Percentiles rank a stretch among this genome's conserved stretches.
Conservation (phyloP, 495 filamentous ascomycete species). For the Aspergillus coremiiformis region DNA sequence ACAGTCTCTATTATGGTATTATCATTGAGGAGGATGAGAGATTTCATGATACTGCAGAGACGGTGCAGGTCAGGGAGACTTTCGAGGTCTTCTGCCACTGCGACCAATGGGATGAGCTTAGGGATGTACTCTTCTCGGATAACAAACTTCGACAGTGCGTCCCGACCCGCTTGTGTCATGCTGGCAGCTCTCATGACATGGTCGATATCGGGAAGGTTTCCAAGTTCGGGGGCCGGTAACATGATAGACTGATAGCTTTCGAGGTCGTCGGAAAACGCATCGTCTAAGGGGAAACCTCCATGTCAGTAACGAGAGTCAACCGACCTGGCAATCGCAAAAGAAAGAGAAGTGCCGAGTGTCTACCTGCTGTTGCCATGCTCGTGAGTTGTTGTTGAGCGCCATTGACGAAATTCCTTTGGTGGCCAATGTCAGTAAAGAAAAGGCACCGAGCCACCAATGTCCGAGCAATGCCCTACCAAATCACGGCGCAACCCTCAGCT, state of each 20-base stretch:
- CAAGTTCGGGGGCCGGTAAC: slow-evolving; percentile 70
- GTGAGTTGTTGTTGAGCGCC: slow-evolving; percentile 65
- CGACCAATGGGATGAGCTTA: slow-evolving; percentile 79
- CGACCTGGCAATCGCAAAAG: not conserved
- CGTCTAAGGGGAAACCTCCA: slow-evolving; percentile 48
- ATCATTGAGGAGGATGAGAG: slow-evolving; percentile 87
- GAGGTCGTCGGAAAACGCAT: slow-evolving; percentile 86
- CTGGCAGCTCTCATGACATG: slow-evolving; percentile 69
- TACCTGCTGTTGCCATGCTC: slow-evolving; percentile 45
- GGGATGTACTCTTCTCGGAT: slow-evolving; percentile 76
- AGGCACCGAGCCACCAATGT: slow-evolving; percentile 3
- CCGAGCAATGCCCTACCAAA: slow-evolving; percentile 57
- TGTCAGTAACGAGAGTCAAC: slow-evolving; percentile 10
- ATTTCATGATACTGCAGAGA: slow-evolving; percentile 97
- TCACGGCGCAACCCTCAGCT: slow-evolving; percentile 83
- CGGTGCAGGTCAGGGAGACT: slow-evolving; percentile 77
- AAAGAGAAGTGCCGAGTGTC: slow-evolving; percentile 8
- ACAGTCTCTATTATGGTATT: slow-evolving; percentile 87
- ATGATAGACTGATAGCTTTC: slow-evolving; percentile 61
- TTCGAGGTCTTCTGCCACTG: slow-evolving; percentile 84
- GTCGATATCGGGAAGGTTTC: slow-evolving; percentile 75
- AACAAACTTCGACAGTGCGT: slow-evolving; percentile 83
- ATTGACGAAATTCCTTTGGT: slow-evolving; percentile 82
- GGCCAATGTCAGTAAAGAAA: slow-evolving; percentile 11
- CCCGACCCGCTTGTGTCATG: slow-evolving; percentile 66